Percentiles rank a stretch among this genome's conserved stretches.
Conservation (phyloP, 352 stramenopile species). For the Phytophthora pseudosyringae region DNA sequence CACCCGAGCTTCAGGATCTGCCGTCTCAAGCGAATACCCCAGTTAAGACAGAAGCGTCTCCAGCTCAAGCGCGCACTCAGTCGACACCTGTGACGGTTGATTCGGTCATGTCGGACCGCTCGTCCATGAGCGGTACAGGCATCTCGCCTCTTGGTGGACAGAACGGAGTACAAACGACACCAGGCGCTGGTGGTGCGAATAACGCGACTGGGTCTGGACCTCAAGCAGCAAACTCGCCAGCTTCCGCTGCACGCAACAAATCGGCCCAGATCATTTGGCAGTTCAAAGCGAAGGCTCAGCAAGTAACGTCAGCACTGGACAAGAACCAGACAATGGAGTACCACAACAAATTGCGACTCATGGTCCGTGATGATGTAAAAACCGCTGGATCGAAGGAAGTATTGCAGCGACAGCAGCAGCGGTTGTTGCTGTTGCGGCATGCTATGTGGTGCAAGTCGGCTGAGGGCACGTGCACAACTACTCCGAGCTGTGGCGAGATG, state of each 20-base stretch:
- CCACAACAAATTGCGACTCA: conserved; percentile 85
- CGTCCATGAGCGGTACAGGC: conserved; percentile 43
- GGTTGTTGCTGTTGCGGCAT: conserved; percentile 96
- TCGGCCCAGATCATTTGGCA: conserved; percentile 85
- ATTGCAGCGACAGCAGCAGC: conserved; percentile 98
- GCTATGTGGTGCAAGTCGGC: conserved; percentile 98
- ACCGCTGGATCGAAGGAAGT: conserved; percentile 92
- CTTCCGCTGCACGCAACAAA: conserved; percentile 55
- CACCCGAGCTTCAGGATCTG: conserved; percentile 66
- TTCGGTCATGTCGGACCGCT: conserved; percentile 52
- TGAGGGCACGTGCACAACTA: conserved; percentile 94
- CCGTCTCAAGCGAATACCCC: conserved; percentile 38
- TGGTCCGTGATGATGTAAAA: conserved; percentile 79
- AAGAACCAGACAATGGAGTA: conserved; percentile 84
- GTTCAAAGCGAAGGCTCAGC: conserved; percentile 78
- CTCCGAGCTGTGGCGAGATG: conserved; percentile 97
- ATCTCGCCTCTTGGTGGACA: conserved; percentile 39
- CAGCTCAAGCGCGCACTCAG: conserved; percentile 36
- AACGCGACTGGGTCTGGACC: conserved; percentile 15
- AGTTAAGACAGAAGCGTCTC: conserved; percentile 41
- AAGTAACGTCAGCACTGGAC: conserved; percentile 84
- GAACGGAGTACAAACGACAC: conserved; percentile 27
- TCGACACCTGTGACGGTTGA: conserved; percentile 48
- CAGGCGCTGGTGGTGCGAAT: conserved; percentile 15
- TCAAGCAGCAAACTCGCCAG: conserved; percentile 27